Evolutionary conservation across 306 rosid genomes (phyloP), one percentile per base, ranked within the genome.

Genomic region (Cucumis melo): DNA sequence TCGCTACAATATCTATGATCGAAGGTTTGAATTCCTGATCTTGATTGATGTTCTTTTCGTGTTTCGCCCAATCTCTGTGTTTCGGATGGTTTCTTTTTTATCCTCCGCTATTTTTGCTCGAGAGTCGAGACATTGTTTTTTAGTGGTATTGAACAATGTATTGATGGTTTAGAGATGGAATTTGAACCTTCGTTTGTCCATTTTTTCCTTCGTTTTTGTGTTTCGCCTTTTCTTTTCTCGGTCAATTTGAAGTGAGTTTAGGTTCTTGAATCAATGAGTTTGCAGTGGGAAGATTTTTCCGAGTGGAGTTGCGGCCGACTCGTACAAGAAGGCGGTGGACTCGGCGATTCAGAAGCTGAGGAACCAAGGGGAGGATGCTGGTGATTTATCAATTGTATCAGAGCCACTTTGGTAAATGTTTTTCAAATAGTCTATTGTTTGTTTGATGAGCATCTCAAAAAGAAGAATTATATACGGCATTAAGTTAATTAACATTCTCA

Each of bases 281-380:
- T 67, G 19, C 88, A 94, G 98, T 41, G 98, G 97, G 74, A 90
- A 89, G 66, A 80, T 91, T 38, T 77, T 91, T 66, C 98, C 98
- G 67, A 87, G 93, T 79, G 96, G 95, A 78, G 68, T 94, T 79
- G 98, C 92, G 44, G 85, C 91, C 17, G 97, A 90, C 79, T 89
- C 93, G 62, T 94, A 94, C 87, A 87, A 89, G 78, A 91, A 83
- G 80, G 98, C 93, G 39, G 98, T 94, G 77, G 96, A 94, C 79
- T 91, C 96, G 55, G 95, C 97, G 53, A 92, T 91, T 74, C 84
- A 81, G 77, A 85, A 81, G 73, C 81, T 94, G 80, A 82, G 85
- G 72, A 87, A 80, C 16, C 87, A 86, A 62, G 94, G 82, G 48
- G 83, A 82, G 27, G 80, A 84, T 14, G 84, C 76, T 32, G 79